Percentiles rank a stretch among this genome's conserved stretches.
phyloP scores from a whole-genome alignment of 164 flowering plant genomes.

The Chloranthus sessilifolius region DNA sequence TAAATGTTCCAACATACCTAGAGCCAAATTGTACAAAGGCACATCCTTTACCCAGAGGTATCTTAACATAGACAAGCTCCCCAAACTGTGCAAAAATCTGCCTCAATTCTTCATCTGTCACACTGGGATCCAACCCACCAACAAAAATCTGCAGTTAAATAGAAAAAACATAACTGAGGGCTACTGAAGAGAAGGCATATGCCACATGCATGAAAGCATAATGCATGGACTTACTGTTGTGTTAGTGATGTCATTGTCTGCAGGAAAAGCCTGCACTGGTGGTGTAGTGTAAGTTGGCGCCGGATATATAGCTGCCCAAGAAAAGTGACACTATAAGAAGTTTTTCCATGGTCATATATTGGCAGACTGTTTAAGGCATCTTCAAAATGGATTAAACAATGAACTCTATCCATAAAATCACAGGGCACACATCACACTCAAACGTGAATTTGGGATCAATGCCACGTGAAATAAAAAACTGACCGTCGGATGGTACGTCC shows the following conservation, averaged over 20 bases:
- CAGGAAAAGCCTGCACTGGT: conserved; percentile 53
- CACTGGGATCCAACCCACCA: conserved; percentile 88
- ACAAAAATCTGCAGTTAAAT: conserved; percentile 62
- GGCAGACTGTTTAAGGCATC: neutral
- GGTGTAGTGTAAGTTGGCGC: conserved; percentile 56
- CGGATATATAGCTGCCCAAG: conserved; percentile 64
- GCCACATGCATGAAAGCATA: neutral
- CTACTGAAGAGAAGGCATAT: neutral
- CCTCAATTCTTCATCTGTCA: conserved; percentile 84
- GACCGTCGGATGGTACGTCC: too few relatives aligned
- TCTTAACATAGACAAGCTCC: conserved; percentile 75
- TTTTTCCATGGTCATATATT: neutral
- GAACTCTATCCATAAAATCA: too few relatives aligned
- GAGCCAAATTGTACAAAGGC: conserved; percentile 84
- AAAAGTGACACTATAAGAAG: neutral
- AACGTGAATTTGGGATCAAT: too few relatives aligned
- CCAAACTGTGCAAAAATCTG: conserved; percentile 80
- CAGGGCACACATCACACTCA: too few relatives aligned
- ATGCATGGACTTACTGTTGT: conserved; percentile 66
- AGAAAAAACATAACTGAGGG: conserved; percentile 11
- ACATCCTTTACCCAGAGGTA: conserved; percentile 75
- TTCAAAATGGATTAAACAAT: neutral
- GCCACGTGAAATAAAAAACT: too few relatives aligned
- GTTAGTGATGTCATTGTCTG: conserved; percentile 72
- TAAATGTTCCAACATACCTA: conserved; percentile 38